Evolutionary conservation across 139 green algal genomes (phyloP), one percentile per base, ranked within the genome.

Genomic region (Trebouxia sp.): DNA sequence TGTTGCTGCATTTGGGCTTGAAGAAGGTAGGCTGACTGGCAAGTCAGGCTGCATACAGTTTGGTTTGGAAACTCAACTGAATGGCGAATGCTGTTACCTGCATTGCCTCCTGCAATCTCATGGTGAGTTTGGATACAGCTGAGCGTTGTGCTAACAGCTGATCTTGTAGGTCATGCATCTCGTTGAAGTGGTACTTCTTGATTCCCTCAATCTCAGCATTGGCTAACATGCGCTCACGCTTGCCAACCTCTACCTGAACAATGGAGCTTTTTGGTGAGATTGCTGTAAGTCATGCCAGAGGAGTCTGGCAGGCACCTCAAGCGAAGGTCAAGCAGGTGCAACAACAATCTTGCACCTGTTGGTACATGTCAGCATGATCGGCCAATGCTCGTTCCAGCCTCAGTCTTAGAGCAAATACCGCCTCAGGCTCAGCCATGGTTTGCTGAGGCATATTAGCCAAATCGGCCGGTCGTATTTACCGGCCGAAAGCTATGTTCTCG

Each of bases 281-380:
- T n/a, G n/a, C n/a, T n/a, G n/a, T n/a, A n/a, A n/a, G n/a, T n/a
- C n/a, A n/a, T n/a, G n/a, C n/a, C n/a, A n/a, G n/a, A n/a, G n/a
- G n/a, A n/a, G n/a, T n/a, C n/a, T n/a, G n/a, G n/a, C n/a, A n/a
- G n/a, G n/a, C n/a, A n/a, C n/a, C n/a, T n/a, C n/a, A n/a, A n/a
- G n/a, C n/a, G n/a, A n/a, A n/a, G n/a, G n/a, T n/a, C n/a, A n/a
- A n/a, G n/a, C n/a, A n/a, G n/a, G n/a, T n/a, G n/a, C n/a, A n/a
- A n/a, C n/a, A n/a, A n/a, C n/a, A n/a, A 38, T 17, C 30, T 26
- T 8, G 37, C n/a, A 72, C 62, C 62, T 72, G 62, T 35, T 72
- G 62, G 28, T 72, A 72, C 12, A 72, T 26, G 62, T 72, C 62
- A 42, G 62, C 62, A 45, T 72, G 62, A 72, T 72, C 62, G 32